phyloP scores from a whole-genome alignment of 1,284 basidiomycete genomes.

The Rugosomyces carneus region DNA sequence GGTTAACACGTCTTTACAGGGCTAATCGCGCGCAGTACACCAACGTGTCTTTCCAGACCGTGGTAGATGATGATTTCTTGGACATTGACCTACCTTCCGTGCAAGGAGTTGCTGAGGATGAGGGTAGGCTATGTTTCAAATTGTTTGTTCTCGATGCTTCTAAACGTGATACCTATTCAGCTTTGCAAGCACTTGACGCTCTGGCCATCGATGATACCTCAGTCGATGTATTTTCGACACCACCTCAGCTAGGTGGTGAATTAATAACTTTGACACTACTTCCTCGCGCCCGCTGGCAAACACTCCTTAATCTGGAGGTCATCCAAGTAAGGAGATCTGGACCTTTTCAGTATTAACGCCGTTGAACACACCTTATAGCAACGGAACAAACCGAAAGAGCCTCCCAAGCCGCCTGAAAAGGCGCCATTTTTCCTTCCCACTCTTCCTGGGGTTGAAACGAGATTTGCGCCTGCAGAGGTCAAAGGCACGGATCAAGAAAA shows the following conservation, averaged over 20 bases:
- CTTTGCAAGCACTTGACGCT: constrained; percentile 56
- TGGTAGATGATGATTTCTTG: constrained; percentile 70
- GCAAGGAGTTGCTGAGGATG: constrained; percentile 73
- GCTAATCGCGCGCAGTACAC: constrained; percentile 94
- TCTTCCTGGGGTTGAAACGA: constrained; percentile 74
- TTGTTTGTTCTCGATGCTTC: not conserved
- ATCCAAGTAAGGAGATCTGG: constrained; percentile 59
- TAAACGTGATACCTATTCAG: constrained; percentile 30
- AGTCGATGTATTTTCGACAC: constrained; percentile 72
- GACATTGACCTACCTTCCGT: constrained; percentile 77
- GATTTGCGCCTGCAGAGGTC: constrained; percentile 60
- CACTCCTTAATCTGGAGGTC: constrained; percentile 90
- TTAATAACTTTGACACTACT: constrained; percentile 89
- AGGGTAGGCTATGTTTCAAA: constrained; percentile 37
- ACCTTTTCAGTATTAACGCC: not conserved
- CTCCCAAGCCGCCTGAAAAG: constrained; percentile 90
- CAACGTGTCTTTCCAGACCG: constrained; percentile 77
- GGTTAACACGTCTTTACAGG: constrained; percentile 36
- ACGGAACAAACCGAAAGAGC: constrained; percentile 95
- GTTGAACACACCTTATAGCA: constrained; percentile 40
- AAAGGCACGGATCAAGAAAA: constrained; percentile 34
- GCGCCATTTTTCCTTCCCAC: constrained; percentile 98
- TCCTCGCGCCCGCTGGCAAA: constrained; percentile 94
- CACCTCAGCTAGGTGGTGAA: constrained; percentile 80
- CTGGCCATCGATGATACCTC: constrained; percentile 54